A percentile compares a stretch with the other conserved stretches of the same genome.
Conservation (phyloP, 306 rosid species). For the Cicer bijugum region DNA sequence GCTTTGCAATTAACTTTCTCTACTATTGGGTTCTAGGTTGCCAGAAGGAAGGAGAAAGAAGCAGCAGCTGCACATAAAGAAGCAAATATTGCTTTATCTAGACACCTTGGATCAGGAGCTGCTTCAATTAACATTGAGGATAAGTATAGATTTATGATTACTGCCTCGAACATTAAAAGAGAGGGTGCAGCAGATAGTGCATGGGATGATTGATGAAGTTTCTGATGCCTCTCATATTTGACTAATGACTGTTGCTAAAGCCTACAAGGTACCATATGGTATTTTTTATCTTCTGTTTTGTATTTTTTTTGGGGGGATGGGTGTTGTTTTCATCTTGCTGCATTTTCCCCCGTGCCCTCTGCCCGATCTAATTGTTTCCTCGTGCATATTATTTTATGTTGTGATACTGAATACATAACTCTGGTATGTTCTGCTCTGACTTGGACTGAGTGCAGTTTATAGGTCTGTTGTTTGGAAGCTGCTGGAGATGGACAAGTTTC, state of each 20-base stretch:
- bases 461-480: conserved; percentile 51
- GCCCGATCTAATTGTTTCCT: neutral
- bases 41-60: conserved; percentile 90
- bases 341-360: neutral
- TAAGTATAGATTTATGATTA: conserved; percentile 80
- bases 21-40: conserved; percentile 58
- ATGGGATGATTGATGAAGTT: conserved; percentile 69
- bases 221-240: conserved; percentile 40
- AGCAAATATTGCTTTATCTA: conserved; percentile 67
- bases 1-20: conserved; percentile 16
- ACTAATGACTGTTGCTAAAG: conserved; percentile 40
- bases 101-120: conserved; percentile 54
- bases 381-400: conserved; percentile 28
- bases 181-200: conserved; percentile 91
- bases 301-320: neutral
- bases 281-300: neutral
- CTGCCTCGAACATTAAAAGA: conserved; percentile 51
- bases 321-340: neutral
- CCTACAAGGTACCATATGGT: conserved; percentile 42
- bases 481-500: conserved; percentile 47
- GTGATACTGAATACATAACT: conserved; percentile 19
- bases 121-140: conserved; percentile 72
- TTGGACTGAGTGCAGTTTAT: conserved; percentile 38
- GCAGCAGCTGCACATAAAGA: conserved; percentile 82
- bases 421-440: conserved; percentile 33